A percentile compares a stretch with the other conserved stretches of the same genome.
Evolutionary conservation across 2,329 filamentous ascomycete species (phyloP).

Genomic region (Byssoonygena ceratinophila): DNA sequence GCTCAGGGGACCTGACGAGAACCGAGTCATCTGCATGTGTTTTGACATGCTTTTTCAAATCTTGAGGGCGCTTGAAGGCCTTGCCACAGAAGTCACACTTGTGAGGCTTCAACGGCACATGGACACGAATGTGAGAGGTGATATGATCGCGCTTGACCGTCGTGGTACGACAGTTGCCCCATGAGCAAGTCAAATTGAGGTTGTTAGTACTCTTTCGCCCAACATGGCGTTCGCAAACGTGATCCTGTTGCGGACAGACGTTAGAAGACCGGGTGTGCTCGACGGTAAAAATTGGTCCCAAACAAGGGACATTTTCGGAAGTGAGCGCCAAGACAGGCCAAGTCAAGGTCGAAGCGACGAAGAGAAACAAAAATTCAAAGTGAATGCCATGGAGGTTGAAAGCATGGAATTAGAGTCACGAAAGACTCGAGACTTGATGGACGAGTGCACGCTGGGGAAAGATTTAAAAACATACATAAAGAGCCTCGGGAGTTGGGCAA

Average conservation of each 20-base stretch:
- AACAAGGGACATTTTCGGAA: not conserved
- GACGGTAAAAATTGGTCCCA: not conserved
- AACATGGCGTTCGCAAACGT: conserved; percentile 96
- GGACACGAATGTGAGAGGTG: conserved; percentile 95
- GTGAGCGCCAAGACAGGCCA: not conserved
- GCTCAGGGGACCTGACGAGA: conserved; percentile 53
- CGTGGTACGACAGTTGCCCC: conserved; percentile 90
- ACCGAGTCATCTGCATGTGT: conserved; percentile 95
- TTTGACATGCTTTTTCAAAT: conserved; percentile 99
- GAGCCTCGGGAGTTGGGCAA: conserved; percentile 47
- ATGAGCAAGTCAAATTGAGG: conserved; percentile 91
- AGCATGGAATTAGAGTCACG: too few species aligned
- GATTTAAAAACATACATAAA: conserved; percentile 44
- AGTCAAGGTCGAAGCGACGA: too few species aligned
- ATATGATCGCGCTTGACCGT: conserved; percentile 99
- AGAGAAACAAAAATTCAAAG: too few species aligned
- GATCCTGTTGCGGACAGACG: conserved; percentile 53
- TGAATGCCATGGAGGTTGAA: too few species aligned
- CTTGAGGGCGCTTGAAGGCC: conserved; percentile 97
- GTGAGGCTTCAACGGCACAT: conserved; percentile 97
- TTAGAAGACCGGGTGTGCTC: not conserved
- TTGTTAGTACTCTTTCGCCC: conserved; percentile 99
- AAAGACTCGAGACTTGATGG: too few species aligned
- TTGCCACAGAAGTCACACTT: conserved; percentile 99
- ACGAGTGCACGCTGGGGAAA: not conserved